phyloP scores from a whole-genome alignment of 1,284 basidiomycete genomes.

The Coriolopsis trogii region DNA sequence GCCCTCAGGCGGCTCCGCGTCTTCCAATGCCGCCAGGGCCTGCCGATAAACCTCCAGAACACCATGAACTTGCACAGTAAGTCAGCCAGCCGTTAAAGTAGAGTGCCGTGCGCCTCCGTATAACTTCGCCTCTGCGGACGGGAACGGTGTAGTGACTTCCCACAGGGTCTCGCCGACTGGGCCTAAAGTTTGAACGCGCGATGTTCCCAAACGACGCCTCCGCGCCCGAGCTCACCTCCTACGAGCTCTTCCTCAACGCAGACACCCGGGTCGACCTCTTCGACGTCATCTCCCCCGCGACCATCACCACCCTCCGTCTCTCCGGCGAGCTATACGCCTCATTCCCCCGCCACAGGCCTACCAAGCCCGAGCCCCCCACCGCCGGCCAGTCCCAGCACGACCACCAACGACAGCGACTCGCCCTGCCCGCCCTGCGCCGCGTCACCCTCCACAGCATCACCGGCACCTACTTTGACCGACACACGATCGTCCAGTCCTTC shows the following conservation, averaged over 20 bases:
- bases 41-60: constrained; percentile 25
- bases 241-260: constrained; percentile 40
- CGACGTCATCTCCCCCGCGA: constrained; percentile 30
- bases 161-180: constrained; percentile 25
- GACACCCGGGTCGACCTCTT: constrained; percentile 36
- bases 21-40: constrained; percentile 38
- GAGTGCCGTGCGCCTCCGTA: not conserved
- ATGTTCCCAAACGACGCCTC: constrained; percentile 38
- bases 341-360: too few relatives aligned
- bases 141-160: not conserved
- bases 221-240: constrained; percentile 35
- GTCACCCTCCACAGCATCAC: constrained; percentile 39
- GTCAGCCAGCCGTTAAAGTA: too few relatives aligned
- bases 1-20: constrained; percentile 39
- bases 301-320: constrained; percentile 37
- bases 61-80: constrained; percentile 19
- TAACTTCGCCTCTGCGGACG: not conserved
- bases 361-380: too few relatives aligned
- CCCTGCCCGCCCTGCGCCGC: constrained; percentile 32
- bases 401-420: constrained; percentile 4
- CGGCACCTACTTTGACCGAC: constrained; percentile 41
- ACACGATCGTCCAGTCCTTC: constrained; percentile 33
- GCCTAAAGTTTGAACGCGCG: constrained; percentile 40
- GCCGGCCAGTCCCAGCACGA: constrained; percentile 19
- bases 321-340: constrained; percentile 40